Base-by-base conservation (phyloP, 495 filamentous ascomycete genomes). In the Hyaloscypha bicolor region DNA sequence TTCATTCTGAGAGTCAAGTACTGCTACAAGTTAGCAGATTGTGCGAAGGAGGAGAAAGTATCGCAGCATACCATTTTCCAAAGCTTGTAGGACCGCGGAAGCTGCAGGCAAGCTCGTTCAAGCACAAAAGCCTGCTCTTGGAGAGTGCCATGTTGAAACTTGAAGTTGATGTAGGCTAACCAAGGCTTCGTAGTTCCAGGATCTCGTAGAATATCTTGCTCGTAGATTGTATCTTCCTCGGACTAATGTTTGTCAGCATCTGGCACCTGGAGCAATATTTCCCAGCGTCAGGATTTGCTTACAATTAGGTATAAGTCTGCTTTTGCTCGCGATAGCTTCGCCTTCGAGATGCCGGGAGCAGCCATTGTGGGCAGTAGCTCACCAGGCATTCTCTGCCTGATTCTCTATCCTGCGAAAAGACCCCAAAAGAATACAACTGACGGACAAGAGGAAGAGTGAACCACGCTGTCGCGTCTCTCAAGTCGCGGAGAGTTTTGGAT, bases 11-110 rank as follows among this genome's bases (percentile, higher is more conserved):
- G 90, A 72, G 90, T 87, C 55, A 99, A 87, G 76, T 98, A 99
- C 91, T 94, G 67, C 9, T 12, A 16, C 48, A 35, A 39, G 39
- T 72, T 62, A 72, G 71, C 64, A 56, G 14, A 35, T 9, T 25
- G 22, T 56, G 19, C 3, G 65, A 21, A 29, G 16, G 48, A 52
- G 30, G 25, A 45, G 33, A 35, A 16, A 56, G 42, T 51, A 14
- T 61, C 57, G 22, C 68, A 59, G 68, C 81, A 64, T 80, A 94
- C 91, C 88, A 94, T 91, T 81, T 97, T 99, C 96, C 96, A 99
- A 31, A 99, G 81, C 82, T 98, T 99, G 79, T 97, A 98, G 30
- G 93, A 97, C 68, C 96, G 87, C 45, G 96, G 96, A 33, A 98
- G 85, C 69, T 94, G 88, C 69, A 86, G 83, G 75, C 93, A 96